Evolutionary conservation across 495 filamentous ascomycete genomes (phyloP).

Genomic region (Staphylotrichum longicolle): DNA sequence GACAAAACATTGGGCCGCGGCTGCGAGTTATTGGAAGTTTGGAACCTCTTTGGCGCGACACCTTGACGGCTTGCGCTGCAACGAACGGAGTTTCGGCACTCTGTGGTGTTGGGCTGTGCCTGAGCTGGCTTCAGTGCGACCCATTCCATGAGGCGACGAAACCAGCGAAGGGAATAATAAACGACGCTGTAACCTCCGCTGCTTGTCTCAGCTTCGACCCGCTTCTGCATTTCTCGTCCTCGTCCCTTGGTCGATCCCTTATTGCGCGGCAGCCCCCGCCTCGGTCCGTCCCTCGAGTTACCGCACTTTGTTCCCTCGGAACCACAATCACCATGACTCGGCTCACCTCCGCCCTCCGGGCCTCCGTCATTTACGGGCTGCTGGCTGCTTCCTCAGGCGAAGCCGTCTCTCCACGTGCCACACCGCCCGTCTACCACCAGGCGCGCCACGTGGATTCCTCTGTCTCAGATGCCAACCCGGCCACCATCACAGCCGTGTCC

Average conservation of each 20-base stretch:
- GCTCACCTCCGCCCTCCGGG: conserved; percentile 8
- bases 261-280: background rate
- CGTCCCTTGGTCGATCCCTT: background rate
- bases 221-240: too few relatives aligned
- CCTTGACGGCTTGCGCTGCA: too few relatives aligned
- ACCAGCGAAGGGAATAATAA: background rate
- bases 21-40: too few relatives aligned
- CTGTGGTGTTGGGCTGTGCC: background rate
- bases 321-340: conserved; percentile 20
- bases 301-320: background rate
- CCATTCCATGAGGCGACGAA: background rate
- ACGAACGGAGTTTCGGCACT: background rate
- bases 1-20: too few relatives aligned
- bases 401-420: conserved; percentile 9
- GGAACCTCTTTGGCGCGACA: too few relatives aligned
- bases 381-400: conserved; percentile 14
- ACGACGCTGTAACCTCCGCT: background rate
- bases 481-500: conserved; percentile 5
- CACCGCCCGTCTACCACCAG: conserved; percentile 5
- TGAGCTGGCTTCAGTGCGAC: conserved; percentile 1
- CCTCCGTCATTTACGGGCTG: conserved; percentile 21
- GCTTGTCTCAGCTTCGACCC: too few relatives aligned
- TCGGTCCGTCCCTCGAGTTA: background rate
- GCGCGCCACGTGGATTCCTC: conserved; percentile 19
- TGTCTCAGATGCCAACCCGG: background rate